These are phyloP conservation scores for Cucumis cinereus DNA, from an alignment of 306 rosid genomes.

Conservation along the genomic window DNA sequence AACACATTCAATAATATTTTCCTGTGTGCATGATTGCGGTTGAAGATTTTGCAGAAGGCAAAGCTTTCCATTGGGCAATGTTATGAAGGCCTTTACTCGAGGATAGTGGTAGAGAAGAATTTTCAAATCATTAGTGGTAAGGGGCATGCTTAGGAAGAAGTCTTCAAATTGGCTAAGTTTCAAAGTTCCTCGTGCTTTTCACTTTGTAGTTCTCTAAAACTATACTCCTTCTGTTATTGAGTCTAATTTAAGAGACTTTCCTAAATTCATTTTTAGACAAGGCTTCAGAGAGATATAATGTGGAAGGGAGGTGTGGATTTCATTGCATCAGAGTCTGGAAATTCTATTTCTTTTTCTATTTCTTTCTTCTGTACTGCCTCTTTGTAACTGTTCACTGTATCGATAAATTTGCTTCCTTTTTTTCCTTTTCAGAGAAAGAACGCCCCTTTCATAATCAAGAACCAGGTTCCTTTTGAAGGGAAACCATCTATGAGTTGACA, in stretches of 20 bases:
- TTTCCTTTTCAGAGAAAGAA: not conserved
- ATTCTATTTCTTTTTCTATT: not conserved
- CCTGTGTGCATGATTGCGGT: not conserved
- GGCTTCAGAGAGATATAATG: not conserved
- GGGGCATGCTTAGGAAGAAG: not conserved
- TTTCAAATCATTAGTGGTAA: not conserved
- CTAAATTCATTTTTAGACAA: not conserved
- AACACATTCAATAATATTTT: not conserved
- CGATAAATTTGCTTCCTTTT: not conserved
- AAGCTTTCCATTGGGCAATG: not conserved
- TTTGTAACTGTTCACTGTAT: not conserved
- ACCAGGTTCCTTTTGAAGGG: not conserved
- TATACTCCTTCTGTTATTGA: not conserved
- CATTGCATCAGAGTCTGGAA: not conserved
- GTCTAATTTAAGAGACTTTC: not conserved
- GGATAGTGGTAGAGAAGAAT: not conserved
- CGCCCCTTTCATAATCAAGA: not conserved
- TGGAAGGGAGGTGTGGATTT: not conserved
- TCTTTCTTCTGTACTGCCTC: not conserved
- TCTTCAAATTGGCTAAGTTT: not conserved
- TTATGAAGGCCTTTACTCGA: not conserved
- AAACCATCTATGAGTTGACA: not conserved
- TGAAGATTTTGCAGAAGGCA: not conserved
- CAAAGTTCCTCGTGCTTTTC: not conserved
- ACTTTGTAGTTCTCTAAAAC: not conserved